A percentile compares a stretch with the other conserved stretches of the same genome.
phyloP scores from a whole-genome alignment of 352 stramenopile genomes.

The Pythium grandisporangium region DNA sequence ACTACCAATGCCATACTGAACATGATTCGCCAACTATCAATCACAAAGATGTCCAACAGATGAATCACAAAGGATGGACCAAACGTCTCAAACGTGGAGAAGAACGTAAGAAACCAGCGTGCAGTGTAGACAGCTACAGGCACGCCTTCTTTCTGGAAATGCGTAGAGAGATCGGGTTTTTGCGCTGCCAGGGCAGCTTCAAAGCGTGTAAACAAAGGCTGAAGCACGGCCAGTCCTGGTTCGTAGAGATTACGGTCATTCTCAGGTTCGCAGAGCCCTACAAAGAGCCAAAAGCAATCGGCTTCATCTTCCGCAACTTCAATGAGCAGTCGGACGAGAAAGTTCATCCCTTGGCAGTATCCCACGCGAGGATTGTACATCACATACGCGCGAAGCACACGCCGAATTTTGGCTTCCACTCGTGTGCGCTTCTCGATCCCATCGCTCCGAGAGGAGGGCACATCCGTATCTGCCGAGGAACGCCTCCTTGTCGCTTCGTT shows the following conservation, averaged over 20 bases:
- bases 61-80: conserved; percentile 50
- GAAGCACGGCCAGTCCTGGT: conserved; percentile 55
- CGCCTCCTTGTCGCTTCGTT: too few species aligned
- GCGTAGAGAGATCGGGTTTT: conserved; percentile 49
- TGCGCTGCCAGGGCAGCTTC: conserved; percentile 51
- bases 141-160: conserved; percentile 51
- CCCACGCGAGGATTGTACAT: conserved; percentile 74
- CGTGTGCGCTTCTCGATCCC: conserved; percentile 8
- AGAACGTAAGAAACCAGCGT: conserved; percentile 83
- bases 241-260: conserved; percentile 73
- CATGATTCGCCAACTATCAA: conserved; percentile 74
- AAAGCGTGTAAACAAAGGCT: conserved; percentile 58
- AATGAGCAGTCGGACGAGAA: conserved; percentile 63
- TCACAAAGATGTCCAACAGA: conserved; percentile 69
- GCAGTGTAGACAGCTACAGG: conserved; percentile 65
- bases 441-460: conserved; percentile 1
- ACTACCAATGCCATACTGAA: conserved; percentile 75
- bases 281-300: conserved; percentile 79
- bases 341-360: conserved; percentile 87
- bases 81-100: conserved; percentile 75
- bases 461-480: too few species aligned
- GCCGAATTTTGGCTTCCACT: conserved; percentile 59
- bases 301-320: conserved; percentile 58
- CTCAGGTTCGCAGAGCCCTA: conserved; percentile 62
- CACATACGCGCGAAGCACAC: conserved; percentile 70